Conservation (phyloP, 1,284 basidiomycete genomes). For the Sporisorium reilianum region DNA sequence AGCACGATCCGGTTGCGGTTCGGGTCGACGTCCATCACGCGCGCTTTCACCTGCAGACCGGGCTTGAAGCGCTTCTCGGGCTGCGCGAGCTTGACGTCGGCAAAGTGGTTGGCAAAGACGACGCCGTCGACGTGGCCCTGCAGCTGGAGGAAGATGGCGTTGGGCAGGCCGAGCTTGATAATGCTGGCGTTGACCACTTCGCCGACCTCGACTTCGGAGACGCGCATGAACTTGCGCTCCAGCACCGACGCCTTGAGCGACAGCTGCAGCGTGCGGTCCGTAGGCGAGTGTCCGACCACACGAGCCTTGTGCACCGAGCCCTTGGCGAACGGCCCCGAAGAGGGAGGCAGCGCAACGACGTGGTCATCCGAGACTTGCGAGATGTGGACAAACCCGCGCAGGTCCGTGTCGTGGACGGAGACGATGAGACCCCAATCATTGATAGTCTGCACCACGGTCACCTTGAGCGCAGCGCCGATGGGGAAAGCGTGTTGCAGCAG, state of each 20-base stretch:
- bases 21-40: slow-evolving; percentile 87
- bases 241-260: slow-evolving; percentile 86
- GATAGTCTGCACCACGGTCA: slow-evolving; percentile 54
- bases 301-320: slow-evolving; percentile 79
- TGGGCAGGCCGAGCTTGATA: slow-evolving; percentile 56
- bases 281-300: slow-evolving; percentile 85
- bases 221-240: slow-evolving; percentile 87
- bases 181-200: slow-evolving; percentile 53
- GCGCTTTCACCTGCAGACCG: slow-evolving; percentile 85
- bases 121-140: slow-evolving; percentile 78
- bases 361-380: slow-evolving; percentile 94
- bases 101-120: slow-evolving; percentile 93
- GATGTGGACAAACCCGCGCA: slow-evolving; percentile 73
- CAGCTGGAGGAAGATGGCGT: slow-evolving; percentile 65
- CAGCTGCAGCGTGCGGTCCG: slow-evolving; percentile 90
- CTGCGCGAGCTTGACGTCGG: slow-evolving; percentile 81
- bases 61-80: slow-evolving; percentile 83
- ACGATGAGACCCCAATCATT: slow-evolving; percentile 65
- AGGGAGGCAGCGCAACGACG: slow-evolving; percentile 78
- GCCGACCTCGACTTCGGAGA: slow-evolving; percentile 77
- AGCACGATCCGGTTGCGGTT: slow-evolving; percentile 84
- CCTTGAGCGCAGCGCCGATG: slow-evolving; percentile 58
- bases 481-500: slow-evolving; percentile 56
- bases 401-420: slow-evolving; percentile 45
- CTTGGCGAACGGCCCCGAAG: slow-evolving; percentile 66